Conservation (phyloP, 495 filamentous ascomycete genomes). For the Aspergillus incahuasiensis region DNA sequence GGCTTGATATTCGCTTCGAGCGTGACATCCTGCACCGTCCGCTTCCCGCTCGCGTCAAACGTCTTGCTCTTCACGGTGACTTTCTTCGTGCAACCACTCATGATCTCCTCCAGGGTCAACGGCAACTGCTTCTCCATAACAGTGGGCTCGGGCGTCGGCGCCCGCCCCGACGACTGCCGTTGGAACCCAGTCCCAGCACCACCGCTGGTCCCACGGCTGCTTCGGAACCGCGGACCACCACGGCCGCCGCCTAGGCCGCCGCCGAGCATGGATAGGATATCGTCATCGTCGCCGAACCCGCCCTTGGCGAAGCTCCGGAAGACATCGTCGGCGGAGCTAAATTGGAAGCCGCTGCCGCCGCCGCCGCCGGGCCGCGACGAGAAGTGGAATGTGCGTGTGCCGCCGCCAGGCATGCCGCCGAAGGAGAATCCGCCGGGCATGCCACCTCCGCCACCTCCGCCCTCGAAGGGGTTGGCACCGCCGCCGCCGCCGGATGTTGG, state of each 20-base stretch:
- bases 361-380: slow-evolving; percentile 54
- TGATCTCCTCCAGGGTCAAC: slow-evolving; percentile 83
- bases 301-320: slow-evolving; percentile 72
- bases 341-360: slow-evolving; percentile 58
- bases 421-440: slow-evolving; percentile 55
- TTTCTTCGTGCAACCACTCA: slow-evolving; percentile 81
- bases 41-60: slow-evolving; percentile 78
- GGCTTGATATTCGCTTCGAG: slow-evolving; percentile 92
- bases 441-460: slow-evolving; percentile 43
- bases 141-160: slow-evolving; percentile 77
- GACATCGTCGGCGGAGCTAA: slow-evolving; percentile 77
- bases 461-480: slow-evolving; percentile 44
- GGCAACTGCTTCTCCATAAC: slow-evolving; percentile 81
- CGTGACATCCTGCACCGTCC: slow-evolving; percentile 79
- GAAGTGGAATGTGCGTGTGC: slow-evolving; percentile 69
- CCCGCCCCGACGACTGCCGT: slow-evolving; percentile 36
- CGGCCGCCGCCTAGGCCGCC: slow-evolving; percentile 41
- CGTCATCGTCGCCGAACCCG: slow-evolving; percentile 52
- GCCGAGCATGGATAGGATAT: slow-evolving; percentile 46
- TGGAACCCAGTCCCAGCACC: slow-evolving; percentile 40
- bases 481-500: slow-evolving; percentile 49
- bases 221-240: slow-evolving; percentile 31
- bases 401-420: slow-evolving; percentile 52
- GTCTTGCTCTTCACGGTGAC: slow-evolving; percentile 96
- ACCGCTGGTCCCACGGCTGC: slow-evolving; percentile 32